phyloP scores from a whole-genome alignment of 2,329 filamentous ascomycete species.

The Dactylonectria macrodidyma region DNA sequence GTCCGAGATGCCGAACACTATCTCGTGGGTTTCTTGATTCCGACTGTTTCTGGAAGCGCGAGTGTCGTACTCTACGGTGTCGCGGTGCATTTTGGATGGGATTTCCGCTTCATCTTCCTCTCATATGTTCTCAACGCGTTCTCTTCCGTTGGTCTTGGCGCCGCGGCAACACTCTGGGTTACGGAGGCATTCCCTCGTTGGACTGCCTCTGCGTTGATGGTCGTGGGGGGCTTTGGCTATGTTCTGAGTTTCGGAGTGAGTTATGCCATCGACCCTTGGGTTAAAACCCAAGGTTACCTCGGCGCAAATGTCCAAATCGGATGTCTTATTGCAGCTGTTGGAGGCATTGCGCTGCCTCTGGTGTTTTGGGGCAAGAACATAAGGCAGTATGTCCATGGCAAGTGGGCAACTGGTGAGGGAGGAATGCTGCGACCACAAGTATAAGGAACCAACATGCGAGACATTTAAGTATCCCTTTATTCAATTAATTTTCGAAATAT shows the following conservation, averaged over 20 bases:
- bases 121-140: background rate
- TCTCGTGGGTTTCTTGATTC: background rate
- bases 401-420: background rate
- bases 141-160: background rate
- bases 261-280: background rate
- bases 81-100: background rate
- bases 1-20: slow-evolving; percentile 3
- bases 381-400: slow-evolving; percentile 13
- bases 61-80: background rate
- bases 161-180: slow-evolving; percentile 7
- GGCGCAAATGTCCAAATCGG: background rate
- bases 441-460: background rate
- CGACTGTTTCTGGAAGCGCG: background rate
- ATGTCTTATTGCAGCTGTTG: background rate
- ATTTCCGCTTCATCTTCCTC: background rate
- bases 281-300: background rate
- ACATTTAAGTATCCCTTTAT: too few relatives aligned
- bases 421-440: background rate
- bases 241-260: slow-evolving; percentile 2
- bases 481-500: too few relatives aligned
- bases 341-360: slow-evolving; percentile 5
- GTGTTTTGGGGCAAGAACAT: slow-evolving; percentile 7
- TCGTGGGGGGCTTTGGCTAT: background rate
- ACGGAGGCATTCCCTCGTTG: slow-evolving; percentile 14
- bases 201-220: slow-evolving; percentile 2